Conservation (phyloP, 495 filamentous ascomycete genomes). For the Lasiosphaeriaceae sp. region DNA sequence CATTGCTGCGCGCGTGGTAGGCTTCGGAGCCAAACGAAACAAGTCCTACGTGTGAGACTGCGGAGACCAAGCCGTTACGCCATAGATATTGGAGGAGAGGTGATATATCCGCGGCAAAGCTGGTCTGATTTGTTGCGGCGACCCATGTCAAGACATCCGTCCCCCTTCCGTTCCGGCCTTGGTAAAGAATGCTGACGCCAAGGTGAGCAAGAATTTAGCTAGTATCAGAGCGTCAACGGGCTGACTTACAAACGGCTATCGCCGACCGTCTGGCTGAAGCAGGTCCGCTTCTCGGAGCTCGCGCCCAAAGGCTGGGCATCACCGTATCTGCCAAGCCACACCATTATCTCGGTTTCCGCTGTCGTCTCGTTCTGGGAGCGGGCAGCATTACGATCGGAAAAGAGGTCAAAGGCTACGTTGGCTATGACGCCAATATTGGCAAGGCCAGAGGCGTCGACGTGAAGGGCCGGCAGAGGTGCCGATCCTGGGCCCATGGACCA, state of each 20-base stretch:
- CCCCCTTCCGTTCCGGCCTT: constrained; percentile 23
- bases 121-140: constrained; percentile 12
- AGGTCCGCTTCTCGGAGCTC: neutral
- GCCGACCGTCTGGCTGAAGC: constrained; percentile 10
- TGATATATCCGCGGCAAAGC: constrained; percentile 24
- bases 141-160: constrained; percentile 27
- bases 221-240: neutral
- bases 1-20: constrained; percentile 21
- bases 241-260: constrained; percentile 22
- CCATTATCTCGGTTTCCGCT: constrained; percentile 31
- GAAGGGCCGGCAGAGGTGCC: constrained; percentile 10
- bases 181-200: constrained; percentile 20
- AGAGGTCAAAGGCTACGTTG: constrained; percentile 32
- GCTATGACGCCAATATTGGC: constrained; percentile 13
- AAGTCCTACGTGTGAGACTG: constrained; percentile 18
- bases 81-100: constrained; percentile 27
- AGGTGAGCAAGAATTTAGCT: constrained; percentile 6
- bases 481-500: constrained; percentile 32
- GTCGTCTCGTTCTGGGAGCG: constrained; percentile 15
- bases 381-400: constrained; percentile 21
- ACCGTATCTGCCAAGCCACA: constrained; percentile 27
- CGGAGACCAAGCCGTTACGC: constrained; percentile 23
- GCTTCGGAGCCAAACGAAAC: constrained; percentile 27
- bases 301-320: constrained; percentile 22
- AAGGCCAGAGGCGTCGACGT: constrained; percentile 18